phyloP scores from a whole-genome alignment of 805 yeast species.

The Pichia paraexigua region DNA sequence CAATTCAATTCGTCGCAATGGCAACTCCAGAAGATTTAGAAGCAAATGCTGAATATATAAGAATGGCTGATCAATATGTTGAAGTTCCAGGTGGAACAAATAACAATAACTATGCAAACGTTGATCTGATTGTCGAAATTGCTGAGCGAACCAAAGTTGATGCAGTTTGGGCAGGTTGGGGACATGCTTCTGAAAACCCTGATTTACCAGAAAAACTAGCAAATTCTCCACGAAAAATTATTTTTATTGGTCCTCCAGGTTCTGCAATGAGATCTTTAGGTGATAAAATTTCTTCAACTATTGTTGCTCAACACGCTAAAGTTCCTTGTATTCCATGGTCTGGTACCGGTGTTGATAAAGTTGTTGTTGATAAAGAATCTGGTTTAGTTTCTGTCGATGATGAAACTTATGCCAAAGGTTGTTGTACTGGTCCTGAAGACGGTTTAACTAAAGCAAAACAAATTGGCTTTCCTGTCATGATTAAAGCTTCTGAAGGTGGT shows the following conservation, averaged over 20 bases:
- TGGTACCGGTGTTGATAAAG: slow-evolving; percentile 92
- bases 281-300: slow-evolving; percentile 95
- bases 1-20: slow-evolving; percentile 93
- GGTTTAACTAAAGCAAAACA: slow-evolving; percentile 77
- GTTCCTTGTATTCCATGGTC: slow-evolving; percentile 99
- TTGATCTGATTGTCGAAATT: slow-evolving; percentile 90
- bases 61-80: slow-evolving; percentile 98
- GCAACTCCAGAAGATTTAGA: slow-evolving; percentile 99
- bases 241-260: slow-evolving; percentile 98
- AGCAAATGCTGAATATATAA: slow-evolving; percentile 94
- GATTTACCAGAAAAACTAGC: slow-evolving; percentile 88
- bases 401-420: slow-evolving; percentile 77
- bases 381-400: slow-evolving; percentile 86
- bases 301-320: slow-evolving; percentile 96
- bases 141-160: slow-evolving; percentile 96
- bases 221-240: slow-evolving; percentile 79
- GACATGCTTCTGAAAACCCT: slow-evolving; percentile 99
- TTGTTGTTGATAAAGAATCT: slow-evolving; percentile 55
- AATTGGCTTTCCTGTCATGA: slow-evolving; percentile 98
- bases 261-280: slow-evolving; percentile 99
- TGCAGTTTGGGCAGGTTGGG: slow-evolving; percentile 99
- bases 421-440: slow-evolving; percentile 78
- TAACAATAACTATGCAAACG: slow-evolving; percentile 97
- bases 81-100: slow-evolving; percentile 99
- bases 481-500: slow-evolving; percentile 99